Evolutionary conservation across 306 rosid genomes (phyloP).

Genomic region (Glycine soja): DNA sequence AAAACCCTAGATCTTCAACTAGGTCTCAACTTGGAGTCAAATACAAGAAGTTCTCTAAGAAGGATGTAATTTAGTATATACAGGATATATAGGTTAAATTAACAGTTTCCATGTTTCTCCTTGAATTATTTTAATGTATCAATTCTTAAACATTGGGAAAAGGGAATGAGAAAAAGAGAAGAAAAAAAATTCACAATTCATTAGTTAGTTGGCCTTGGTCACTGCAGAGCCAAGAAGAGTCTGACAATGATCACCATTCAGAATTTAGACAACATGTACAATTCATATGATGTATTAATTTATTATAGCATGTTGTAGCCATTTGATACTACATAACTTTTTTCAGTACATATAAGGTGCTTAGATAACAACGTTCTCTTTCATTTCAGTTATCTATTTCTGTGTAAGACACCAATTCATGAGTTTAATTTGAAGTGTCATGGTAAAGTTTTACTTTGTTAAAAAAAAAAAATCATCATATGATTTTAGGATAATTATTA

Average conservation of each 20-base stretch:
- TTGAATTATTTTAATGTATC: conserved; percentile 39
- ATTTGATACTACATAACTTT: conserved; percentile 25
- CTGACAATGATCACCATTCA: conserved; percentile 8
- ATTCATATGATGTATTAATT: conserved; percentile 37
- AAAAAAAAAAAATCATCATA: no score
- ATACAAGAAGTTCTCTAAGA: conserved; percentile 55
- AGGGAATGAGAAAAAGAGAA: background rate
- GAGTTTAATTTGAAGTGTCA: background rate
- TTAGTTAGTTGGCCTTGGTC: conserved; percentile 22
- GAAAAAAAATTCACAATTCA: conserved; percentile 30
- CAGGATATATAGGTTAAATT: conserved; percentile 8
- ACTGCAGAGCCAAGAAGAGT: conserved; percentile 15
- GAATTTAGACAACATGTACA: conserved; percentile 30
- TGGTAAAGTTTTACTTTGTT: background rate
- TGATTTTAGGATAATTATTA: background rate
- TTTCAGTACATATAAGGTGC: conserved; percentile 21
- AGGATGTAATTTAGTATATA: conserved; percentile 42
- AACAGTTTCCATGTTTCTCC: conserved; percentile 34
- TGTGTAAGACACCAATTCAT: background rate
- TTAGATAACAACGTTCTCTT: conserved; percentile 10
- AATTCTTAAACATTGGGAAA: conserved; percentile 34
- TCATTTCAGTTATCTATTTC: conserved; percentile 7
- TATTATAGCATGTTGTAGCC: background rate
- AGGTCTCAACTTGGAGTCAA: conserved; percentile 62
- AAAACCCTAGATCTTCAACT: conserved; percentile 83